Evolutionary conservation across 192 early-diverging fungal species (phyloP), one percentile per base, ranked within the genome.

Genomic region (Coemansia sp.): DNA sequence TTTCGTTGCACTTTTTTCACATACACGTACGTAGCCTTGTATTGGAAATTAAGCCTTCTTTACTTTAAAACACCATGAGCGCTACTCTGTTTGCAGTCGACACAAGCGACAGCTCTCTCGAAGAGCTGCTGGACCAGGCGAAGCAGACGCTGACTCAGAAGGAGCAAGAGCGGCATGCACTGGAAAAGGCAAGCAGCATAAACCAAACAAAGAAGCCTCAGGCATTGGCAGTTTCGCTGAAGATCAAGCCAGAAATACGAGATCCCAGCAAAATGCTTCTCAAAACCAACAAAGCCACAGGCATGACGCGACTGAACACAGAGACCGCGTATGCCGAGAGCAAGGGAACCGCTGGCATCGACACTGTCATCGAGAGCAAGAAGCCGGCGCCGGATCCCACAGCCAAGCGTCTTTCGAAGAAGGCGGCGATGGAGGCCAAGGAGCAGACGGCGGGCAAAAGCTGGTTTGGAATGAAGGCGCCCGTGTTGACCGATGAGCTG

Each of bases 391-490:
- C 55, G 16, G 78, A 81, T 24, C 78, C 78, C 27, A 81, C 78
- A 0, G 59, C 70, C n/a, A 69, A 64, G 35, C 65, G 66, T 28
- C 60, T 58, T 25, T 45, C 65, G n/a, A 54, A 22, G 8, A 53
- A 59, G n/a, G 67, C 67, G 51, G 48, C 62, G 7, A 39, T 51
- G 2, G 48, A 63, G 18, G 62, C 67, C 18, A 69, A 65, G 36
- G 62, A 74, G 27, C 32, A 65, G 45, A 71, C 71, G 1, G 65
- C 75, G 11, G 80, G 80, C 22, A 74, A 68, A 29, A 58, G 63
- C 42, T 98, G 96, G 96, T 99, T 97, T 71, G 89, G 91, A 68
- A 90, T 99, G 85, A 85, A 84, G 35, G 86, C 88, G 20, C 85
- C 92, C 3, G 85, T 88, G 57, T 54, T 99, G 36, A 98, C 97